A percentile compares a stretch with the other conserved stretches of the same genome.
These are phyloP conservation scores for Nepenthes alata DNA, from an alignment of 179 eudicot genomes.

Conservation along the genomic window DNA sequence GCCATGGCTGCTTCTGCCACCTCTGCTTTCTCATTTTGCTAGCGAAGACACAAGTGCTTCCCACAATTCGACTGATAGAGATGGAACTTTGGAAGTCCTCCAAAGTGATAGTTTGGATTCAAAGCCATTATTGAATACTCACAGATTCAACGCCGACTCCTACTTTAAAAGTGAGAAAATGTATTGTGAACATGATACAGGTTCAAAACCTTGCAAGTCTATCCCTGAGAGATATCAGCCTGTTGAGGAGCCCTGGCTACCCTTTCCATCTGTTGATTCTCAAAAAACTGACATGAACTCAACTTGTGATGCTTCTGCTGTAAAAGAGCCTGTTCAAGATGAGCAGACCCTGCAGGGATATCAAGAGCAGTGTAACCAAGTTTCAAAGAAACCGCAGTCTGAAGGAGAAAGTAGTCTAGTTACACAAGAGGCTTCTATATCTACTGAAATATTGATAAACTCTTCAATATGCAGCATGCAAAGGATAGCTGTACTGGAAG, in stretches of 20 bases:
- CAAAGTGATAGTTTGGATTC: slow-evolving; percentile 19
- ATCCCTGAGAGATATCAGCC: slow-evolving; percentile 33
- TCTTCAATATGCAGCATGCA: slow-evolving; percentile 91
- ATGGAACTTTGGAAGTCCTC: slow-evolving; percentile 17
- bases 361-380: slow-evolving; percentile 22
- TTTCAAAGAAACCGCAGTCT: slow-evolving; percentile 27
- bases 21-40: slow-evolving; percentile 11
- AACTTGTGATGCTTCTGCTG: slow-evolving; percentile 13
- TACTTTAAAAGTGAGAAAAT: slow-evolving; percentile 5
- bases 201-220: slow-evolving; percentile 13
- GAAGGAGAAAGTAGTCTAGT: slow-evolving; percentile 30
- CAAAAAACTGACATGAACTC: slow-evolving; percentile 10
- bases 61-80: slow-evolving; percentile 35
- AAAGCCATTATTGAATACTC: slow-evolving; percentile 15
- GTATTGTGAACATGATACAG: slow-evolving; percentile 8
- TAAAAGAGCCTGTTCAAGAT: slow-evolving; percentile 18
- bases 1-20: slow-evolving; percentile 27
- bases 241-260: slow-evolving; percentile 88
- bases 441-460: slow-evolving; percentile 70
- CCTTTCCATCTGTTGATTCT: slow-evolving; percentile 27
- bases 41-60: slow-evolving; percentile 46
- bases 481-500: slow-evolving; percentile 90
- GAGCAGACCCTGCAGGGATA: slow-evolving; percentile 15
- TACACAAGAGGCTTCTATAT: slow-evolving; percentile 28
- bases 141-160: slow-evolving; percentile 4